A percentile compares a stretch with the other conserved stretches of the same genome.
phyloP scores from a whole-genome alignment of 495 filamentous ascomycete genomes.

The Podospora bellae-mahoneyi region DNA sequence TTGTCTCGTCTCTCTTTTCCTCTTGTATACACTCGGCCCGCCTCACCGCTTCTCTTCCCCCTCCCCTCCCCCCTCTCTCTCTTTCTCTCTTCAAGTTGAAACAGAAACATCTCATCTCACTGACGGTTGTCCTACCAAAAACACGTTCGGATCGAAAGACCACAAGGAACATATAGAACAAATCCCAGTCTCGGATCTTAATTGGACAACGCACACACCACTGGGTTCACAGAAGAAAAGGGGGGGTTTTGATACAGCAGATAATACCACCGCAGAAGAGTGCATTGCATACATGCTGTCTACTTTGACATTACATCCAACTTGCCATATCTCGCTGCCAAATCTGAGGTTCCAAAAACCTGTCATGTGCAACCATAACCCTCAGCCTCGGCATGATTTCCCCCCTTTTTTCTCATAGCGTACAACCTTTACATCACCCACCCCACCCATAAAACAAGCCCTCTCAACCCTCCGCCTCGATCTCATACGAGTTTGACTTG shows the following conservation, averaged over 20 bases:
- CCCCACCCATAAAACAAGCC: background rate
- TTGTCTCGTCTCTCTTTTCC: background rate
- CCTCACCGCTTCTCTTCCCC: conserved; percentile 1
- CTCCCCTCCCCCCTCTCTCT: too few relatives aligned
- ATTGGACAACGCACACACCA: background rate
- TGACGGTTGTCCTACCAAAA: background rate
- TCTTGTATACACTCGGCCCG: conserved; percentile 3
- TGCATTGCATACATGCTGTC: background rate
- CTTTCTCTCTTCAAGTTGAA: background rate
- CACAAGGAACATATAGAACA: background rate
- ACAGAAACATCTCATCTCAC: background rate
- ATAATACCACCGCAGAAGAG: background rate
- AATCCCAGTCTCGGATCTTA: background rate
- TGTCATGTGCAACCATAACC: background rate
- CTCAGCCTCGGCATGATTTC: background rate
- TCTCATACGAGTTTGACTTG: conserved; percentile 79
- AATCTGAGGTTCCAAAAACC: too few relatives aligned
- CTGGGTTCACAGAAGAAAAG: background rate
- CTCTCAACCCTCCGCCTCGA: conserved; percentile 56
- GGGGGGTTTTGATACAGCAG: background rate
- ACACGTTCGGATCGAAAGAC: background rate
- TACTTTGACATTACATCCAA: background rate
- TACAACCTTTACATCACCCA: background rate
- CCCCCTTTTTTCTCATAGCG: background rate
- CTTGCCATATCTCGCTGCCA: background rate